phyloP scores from a whole-genome alignment of 2,329 filamentous ascomycete species.

The Aspergillus ochraceus region DNA sequence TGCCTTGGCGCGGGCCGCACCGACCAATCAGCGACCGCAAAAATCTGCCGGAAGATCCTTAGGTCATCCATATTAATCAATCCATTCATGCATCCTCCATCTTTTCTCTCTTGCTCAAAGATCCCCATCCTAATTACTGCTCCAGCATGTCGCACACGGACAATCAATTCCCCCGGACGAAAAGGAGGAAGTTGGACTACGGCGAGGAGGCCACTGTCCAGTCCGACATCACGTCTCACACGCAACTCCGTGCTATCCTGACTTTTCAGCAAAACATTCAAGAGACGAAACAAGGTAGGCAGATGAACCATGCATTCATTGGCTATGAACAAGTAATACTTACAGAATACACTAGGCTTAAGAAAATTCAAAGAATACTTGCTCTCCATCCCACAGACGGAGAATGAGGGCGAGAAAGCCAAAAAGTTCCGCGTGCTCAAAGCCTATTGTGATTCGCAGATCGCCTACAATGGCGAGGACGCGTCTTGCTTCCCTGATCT shows the following conservation, averaged over 20 bases:
- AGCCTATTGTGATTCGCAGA: conserved; percentile 55
- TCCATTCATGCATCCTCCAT: conserved; percentile 2
- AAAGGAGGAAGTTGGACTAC: conserved; percentile 42
- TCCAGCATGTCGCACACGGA: conserved; percentile 35
- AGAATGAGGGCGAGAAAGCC: conserved; percentile 36
- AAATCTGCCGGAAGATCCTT: conserved; percentile 17
- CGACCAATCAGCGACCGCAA: conserved; percentile 21
- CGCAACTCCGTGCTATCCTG: conserved; percentile 69
- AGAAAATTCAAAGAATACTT: conserved; percentile 48
- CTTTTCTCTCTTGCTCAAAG: conserved; percentile 7
- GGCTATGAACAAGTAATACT: not conserved
- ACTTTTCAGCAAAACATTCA: conserved; percentile 68
- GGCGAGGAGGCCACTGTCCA: conserved; percentile 16
- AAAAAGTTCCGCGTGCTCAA: conserved; percentile 46
- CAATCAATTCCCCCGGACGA: conserved; percentile 34
- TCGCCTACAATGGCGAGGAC: conserved; percentile 52
- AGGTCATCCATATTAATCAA: conserved; percentile 4
- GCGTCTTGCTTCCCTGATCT: conserved; percentile 72
- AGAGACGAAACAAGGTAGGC: conserved; percentile 64
- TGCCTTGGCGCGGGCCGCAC: not conserved
- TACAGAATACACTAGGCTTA: conserved; percentile 33
- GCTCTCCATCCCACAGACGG: conserved; percentile 36
- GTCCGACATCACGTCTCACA: conserved; percentile 47
- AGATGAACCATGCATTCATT: not conserved
- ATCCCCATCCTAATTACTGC: conserved; percentile 17